These are phyloP conservation scores for Alisma plantagoaquatica DNA, from an alignment of 106 monocot species.

Conservation along the genomic window DNA sequence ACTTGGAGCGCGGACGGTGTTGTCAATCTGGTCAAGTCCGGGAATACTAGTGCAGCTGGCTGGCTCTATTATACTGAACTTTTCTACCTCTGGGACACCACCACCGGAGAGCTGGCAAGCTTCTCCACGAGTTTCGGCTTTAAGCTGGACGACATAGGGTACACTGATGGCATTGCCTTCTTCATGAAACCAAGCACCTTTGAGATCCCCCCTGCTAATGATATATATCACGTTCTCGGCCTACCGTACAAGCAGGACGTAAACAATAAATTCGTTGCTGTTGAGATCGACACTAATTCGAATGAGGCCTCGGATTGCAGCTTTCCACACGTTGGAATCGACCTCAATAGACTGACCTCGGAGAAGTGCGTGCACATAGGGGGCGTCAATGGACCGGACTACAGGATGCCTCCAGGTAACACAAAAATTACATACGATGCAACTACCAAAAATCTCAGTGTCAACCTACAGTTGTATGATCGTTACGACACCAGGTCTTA, in stretches of 20 bases:
- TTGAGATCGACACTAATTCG: slow-evolving; percentile 52
- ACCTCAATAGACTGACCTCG: slow-evolving; percentile 31
- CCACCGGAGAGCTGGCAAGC: too few relatives aligned
- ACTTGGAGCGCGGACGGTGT: too few relatives aligned
- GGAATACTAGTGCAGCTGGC: too few relatives aligned
- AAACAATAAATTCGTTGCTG: slow-evolving; percentile 28
- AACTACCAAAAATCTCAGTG: slow-evolving; percentile 28
- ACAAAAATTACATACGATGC: slow-evolving; percentile 31
- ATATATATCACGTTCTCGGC: too few relatives aligned
- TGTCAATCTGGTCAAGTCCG: too few relatives aligned
- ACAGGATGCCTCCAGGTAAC: slow-evolving; percentile 23
- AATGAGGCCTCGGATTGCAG: slow-evolving; percentile 32
- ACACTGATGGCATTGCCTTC: slow-evolving; percentile 68
- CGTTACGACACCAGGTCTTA: slow-evolving; percentile 9
- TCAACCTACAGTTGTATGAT: neutral
- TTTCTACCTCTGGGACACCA: too few relatives aligned
- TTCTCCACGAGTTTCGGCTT: too few relatives aligned
- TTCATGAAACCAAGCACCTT: slow-evolving; percentile 42
- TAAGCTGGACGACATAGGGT: too few relatives aligned
- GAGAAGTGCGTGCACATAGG: slow-evolving; percentile 1
- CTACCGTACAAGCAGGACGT: too few relatives aligned
- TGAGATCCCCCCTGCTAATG: slow-evolving; percentile 20
- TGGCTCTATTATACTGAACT: too few relatives aligned
- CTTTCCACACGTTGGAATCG: slow-evolving; percentile 41
- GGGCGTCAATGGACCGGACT: slow-evolving; percentile 20